Base-by-base conservation (phyloP, 257 asterid genomes). In the Voacanga thouarsii region DNA sequence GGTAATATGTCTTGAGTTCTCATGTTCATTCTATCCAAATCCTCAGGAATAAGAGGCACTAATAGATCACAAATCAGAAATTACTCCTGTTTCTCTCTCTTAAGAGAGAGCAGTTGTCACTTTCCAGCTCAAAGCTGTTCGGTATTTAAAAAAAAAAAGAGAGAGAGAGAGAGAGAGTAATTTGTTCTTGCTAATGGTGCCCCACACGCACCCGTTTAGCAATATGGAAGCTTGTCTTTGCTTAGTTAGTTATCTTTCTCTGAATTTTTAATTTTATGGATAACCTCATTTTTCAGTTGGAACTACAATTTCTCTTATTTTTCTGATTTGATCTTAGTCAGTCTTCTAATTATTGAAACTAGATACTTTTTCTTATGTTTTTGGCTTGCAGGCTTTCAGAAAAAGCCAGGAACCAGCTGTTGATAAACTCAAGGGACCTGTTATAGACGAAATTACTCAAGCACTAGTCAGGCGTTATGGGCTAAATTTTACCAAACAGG, bases 401-500 rank as follows among this genome's bases (percentile, higher is more conserved):
- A 96, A 85, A 85, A 90, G 92, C 85, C 99, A 83, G 88, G 94
- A 93, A 88, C 98, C 97, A 78, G 80, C 75, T 76, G 93, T 92
- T 57, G 87, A 89, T 66, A 92, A 92, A 83, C 91, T 96, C 76
- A 92, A 89, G 88, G 92, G 89, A 73, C 98, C 99, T 44, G 63
- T 88, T 59, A 74, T 96, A 45, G 87, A 87, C 85, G 91, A 90
- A 84, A 89, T 96, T 77, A 78, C 92, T 51, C 89, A 73, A 77
- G 88, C 83, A 77, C 76, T 93, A 68, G 86, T 83, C 33, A 80
- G 24, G 63, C 97, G 93, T 19, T 89, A 89, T 93, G 97, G 94
- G 83, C 86, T 93, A 80, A 90, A 87, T 82, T 90, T 96, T 88
- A 89, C 95, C 28, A 76, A 71, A 61, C 77, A 69, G 78, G 98